These are phyloP conservation scores for Rutstroemia sydowiana DNA, from an alignment of 2,329 filamentous ascomycete species.

Conservation along the genomic window DNA sequence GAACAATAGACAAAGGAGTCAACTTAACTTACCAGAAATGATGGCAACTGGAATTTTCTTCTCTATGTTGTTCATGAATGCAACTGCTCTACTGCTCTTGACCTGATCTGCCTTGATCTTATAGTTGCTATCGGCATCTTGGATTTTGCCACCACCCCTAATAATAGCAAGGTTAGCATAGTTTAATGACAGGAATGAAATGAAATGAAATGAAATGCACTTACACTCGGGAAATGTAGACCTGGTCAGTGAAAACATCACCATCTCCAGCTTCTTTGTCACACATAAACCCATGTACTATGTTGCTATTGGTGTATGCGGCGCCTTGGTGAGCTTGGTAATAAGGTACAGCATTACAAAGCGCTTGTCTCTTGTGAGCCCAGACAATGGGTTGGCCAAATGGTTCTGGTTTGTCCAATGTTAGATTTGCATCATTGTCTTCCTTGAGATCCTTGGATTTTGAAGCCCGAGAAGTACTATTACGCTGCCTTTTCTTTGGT, in stretches of 20 bases:
- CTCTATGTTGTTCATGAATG: slow-evolving; percentile 36
- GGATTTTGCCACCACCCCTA: slow-evolving; percentile 47
- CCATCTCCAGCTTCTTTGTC: slow-evolving; percentile 46
- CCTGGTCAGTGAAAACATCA: slow-evolving; percentile 51
- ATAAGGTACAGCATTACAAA: slow-evolving; percentile 56
- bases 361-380: slow-evolving; percentile 48
- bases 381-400: slow-evolving; percentile 42
- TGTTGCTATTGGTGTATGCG: slow-evolving; percentile 42
- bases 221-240: slow-evolving; percentile 58
- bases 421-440: neutral
- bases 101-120: slow-evolving; percentile 41
- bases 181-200: too few species aligned
- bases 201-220: too few species aligned
- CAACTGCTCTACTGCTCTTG: slow-evolving; percentile 31
- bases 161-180: too few species aligned
- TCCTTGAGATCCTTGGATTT: too few species aligned
- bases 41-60: slow-evolving; percentile 45
- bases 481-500: too few species aligned
- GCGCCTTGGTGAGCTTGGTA: slow-evolving; percentile 58
- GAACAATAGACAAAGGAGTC: neutral
- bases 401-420: slow-evolving; percentile 18
- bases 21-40: slow-evolving; percentile 41
- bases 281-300: slow-evolving; percentile 51
- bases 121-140: slow-evolving; percentile 39
- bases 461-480: too few species aligned